Conservation (phyloP, 768 basidiomycete genomes). For the Galerina marginata region DNA sequence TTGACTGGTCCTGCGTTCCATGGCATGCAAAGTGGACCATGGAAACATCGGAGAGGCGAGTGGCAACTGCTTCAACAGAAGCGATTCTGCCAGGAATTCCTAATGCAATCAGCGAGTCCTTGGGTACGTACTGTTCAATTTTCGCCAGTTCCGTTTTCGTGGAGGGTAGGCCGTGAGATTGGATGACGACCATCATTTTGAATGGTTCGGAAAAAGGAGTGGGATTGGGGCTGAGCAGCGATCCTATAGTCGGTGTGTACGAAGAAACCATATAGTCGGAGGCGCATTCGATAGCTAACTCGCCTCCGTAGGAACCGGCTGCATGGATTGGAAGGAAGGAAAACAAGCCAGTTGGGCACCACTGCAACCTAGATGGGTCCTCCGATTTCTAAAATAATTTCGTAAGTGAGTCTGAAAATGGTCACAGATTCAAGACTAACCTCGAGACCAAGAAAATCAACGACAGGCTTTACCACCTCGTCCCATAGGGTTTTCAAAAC, state of each 20-base stretch:
- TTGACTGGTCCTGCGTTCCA: conserved; percentile 28
- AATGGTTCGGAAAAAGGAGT: conserved; percentile 21
- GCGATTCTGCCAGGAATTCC: conserved; percentile 18
- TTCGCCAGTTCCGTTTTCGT: conserved; percentile 13
- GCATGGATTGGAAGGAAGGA: conserved; percentile 45
- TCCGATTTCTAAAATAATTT: background rate
- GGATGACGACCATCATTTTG: conserved; percentile 22
- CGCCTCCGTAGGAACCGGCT: conserved; percentile 35
- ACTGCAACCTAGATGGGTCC: conserved; percentile 8
- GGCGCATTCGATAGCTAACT: conserved; percentile 6
- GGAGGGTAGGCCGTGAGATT: conserved; percentile 9
- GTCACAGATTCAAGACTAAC: background rate
- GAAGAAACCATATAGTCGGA: conserved; percentile 31
- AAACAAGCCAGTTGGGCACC: conserved; percentile 37
- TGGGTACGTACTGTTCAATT: conserved; percentile 16
- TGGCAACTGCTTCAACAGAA: background rate
- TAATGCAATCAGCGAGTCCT: conserved; percentile 13
- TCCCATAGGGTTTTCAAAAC: conserved; percentile 9
- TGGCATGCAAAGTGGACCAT: conserved; percentile 40
- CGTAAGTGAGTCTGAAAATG: background rate
- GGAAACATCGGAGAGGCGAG: background rate
- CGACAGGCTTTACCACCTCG: conserved; percentile 3
- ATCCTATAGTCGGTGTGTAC: conserved; percentile 21
- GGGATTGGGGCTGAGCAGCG: conserved; percentile 9
- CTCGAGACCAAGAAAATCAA: conserved; percentile 7